These are phyloP conservation scores for Xylaria digitata DNA, from an alignment of 2,329 filamentous ascomycete species.

Conservation along the genomic window DNA sequence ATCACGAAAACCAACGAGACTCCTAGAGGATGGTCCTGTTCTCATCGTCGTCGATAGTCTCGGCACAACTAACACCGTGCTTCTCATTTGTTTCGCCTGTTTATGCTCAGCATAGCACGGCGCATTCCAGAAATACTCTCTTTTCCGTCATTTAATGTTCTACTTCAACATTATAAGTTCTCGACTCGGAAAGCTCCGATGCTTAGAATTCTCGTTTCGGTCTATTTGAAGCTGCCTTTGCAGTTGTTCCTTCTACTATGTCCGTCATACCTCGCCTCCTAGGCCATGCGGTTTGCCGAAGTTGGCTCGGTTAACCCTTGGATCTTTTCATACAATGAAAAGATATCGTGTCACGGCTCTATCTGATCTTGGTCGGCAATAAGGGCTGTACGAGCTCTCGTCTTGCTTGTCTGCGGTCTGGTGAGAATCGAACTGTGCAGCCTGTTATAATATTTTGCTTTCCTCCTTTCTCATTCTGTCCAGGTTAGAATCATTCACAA, in stretches of 20 bases:
- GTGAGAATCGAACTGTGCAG: background rate
- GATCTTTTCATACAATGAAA: background rate
- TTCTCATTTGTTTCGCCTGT: background rate
- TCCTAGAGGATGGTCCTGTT: constrained; percentile 1
- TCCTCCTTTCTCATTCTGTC: constrained; percentile 1
- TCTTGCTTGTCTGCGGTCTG: background rate
- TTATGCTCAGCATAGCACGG: background rate
- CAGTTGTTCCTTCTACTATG: background rate
- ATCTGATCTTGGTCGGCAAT: constrained; percentile 1
- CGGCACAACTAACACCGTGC: background rate
- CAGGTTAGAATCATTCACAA: background rate
- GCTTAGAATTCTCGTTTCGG: constrained; percentile 6
- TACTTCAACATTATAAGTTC: background rate
- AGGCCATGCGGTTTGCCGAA: background rate
- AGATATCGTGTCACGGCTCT: background rate
- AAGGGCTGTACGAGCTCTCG: background rate
- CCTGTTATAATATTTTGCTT: background rate
- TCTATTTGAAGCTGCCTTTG: constrained; percentile 1
- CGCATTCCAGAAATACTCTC: background rate
- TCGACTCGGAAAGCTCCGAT: background rate
- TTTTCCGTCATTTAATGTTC: background rate
- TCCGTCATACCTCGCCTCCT: background rate
- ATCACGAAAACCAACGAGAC: constrained; percentile 34
- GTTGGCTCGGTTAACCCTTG: constrained; percentile 1
- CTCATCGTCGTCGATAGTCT: constrained; percentile 15